Conservation (phyloP, 2,329 filamentous ascomycete genomes). For the Calonectria hawksworthii region DNA sequence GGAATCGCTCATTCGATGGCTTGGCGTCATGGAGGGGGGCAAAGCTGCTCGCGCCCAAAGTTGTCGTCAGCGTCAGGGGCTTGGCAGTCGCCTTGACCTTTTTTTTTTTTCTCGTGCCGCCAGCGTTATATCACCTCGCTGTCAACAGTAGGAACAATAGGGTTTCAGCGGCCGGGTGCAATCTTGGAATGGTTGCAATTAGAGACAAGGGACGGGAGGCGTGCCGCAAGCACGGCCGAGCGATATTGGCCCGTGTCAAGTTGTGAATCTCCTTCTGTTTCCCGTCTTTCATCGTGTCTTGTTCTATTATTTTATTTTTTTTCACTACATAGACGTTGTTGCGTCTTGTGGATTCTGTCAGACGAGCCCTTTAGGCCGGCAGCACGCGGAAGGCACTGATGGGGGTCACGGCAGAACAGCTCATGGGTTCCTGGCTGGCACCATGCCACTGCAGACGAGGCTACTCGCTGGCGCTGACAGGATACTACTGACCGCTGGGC, state of each 20-base stretch:
- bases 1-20: constrained; percentile 13
- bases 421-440: not conserved
- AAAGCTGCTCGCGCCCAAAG: constrained; percentile 7
- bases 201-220: constrained; percentile 10
- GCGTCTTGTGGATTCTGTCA: not conserved
- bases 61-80: constrained; percentile 24
- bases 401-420: not conserved
- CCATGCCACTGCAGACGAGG: constrained; percentile 5
- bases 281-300: not conserved
- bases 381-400: not conserved
- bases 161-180: constrained; percentile 38
- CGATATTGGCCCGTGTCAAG: not conserved
- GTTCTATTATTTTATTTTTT: too few species aligned
- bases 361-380: not conserved
- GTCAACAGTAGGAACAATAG: constrained; percentile 15
- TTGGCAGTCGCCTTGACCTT: constrained; percentile 12
- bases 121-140: not conserved
- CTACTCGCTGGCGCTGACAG: not conserved
- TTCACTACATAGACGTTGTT: not conserved
- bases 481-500: constrained; percentile 1
- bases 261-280: not conserved
- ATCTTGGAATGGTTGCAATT: constrained; percentile 12
- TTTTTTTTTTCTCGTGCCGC: constrained; percentile 10
- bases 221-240: constrained; percentile 2
- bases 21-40: not conserved